These are phyloP conservation scores for Colletotrichum scovillei DNA, from an alignment of 2,329 filamentous ascomycete species.

Conservation along the genomic window DNA sequence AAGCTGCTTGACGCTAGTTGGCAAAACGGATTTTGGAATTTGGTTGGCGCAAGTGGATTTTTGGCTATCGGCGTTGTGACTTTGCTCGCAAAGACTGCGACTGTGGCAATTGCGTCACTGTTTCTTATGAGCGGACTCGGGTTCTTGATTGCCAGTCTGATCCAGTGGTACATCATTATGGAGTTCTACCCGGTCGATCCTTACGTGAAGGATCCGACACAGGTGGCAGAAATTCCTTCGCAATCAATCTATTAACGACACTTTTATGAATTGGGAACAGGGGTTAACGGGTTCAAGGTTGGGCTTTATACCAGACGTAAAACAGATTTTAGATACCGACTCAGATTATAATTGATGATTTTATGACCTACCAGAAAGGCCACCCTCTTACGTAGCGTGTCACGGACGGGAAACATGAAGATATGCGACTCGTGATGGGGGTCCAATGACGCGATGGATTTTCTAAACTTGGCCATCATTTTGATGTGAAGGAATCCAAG, in stretches of 20 bases:
- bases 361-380: background rate
- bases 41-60: constrained; percentile 26
- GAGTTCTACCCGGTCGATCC: constrained; percentile 29
- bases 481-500: too few relatives aligned
- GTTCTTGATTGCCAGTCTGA: constrained; percentile 19
- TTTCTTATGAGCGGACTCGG: constrained; percentile 23
- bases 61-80: constrained; percentile 23
- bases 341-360: constrained; percentile 32
- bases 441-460: too few relatives aligned
- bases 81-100: constrained; percentile 4
- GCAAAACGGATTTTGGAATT: constrained; percentile 32
- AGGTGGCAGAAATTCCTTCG: constrained; percentile 22
- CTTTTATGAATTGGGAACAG: background rate
- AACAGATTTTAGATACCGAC: constrained; percentile 17
- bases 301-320: constrained; percentile 15
- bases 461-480: too few relatives aligned
- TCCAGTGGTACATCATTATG: constrained; percentile 35
- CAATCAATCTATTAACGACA: constrained; percentile 31
- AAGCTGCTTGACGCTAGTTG: constrained; percentile 25
- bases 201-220: constrained; percentile 1
- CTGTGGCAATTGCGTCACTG: constrained; percentile 11
- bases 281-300: background rate
- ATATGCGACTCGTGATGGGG: too few relatives aligned
- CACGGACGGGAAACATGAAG: too few relatives aligned
- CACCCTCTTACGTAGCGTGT: too few relatives aligned